Conservation (phyloP, 2,329 filamentous ascomycete species). For the Colletotrichum navitas region DNA sequence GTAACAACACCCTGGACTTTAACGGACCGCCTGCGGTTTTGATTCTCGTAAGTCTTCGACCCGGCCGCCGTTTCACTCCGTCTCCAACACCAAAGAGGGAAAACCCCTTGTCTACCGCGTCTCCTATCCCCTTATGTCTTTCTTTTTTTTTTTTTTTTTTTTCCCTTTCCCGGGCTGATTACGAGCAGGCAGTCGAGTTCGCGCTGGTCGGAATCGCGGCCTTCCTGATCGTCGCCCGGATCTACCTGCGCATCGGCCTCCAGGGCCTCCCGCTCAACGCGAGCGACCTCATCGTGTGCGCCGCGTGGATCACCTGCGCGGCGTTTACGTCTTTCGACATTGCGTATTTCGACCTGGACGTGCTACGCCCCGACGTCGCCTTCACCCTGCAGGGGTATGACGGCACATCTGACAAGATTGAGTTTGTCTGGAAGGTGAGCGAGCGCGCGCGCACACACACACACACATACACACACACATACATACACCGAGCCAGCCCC, state of each 20-base stretch:
- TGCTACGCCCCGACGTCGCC: not conserved
- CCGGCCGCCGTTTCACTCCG: too few species aligned
- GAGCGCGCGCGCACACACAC: not conserved
- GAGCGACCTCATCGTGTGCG: constrained; percentile 2
- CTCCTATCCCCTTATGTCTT: too few species aligned
- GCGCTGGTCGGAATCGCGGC: not conserved
- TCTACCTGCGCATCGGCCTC: constrained; percentile 8
- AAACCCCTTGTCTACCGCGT: too few species aligned
- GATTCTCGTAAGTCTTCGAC: not conserved
- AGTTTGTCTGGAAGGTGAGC: constrained; percentile 15
- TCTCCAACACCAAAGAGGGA: too few species aligned
- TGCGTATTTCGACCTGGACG: not conserved
- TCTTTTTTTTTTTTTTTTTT: too few species aligned
- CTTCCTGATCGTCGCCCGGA: not conserved
- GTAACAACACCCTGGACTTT: not conserved
- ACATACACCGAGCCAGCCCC: too few species aligned
- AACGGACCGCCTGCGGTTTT: not conserved
- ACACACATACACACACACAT: not conserved
- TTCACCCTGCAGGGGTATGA: not conserved
- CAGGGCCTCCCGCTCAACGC: not conserved
- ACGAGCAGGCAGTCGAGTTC: not conserved
- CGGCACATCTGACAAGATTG: not conserved
- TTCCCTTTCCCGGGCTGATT: not conserved
- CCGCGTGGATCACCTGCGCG: not conserved
- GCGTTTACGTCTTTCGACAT: constrained; percentile 2